Base-by-base conservation (phyloP, 257 asterid species). In the Penstemon barbatus region DNA sequence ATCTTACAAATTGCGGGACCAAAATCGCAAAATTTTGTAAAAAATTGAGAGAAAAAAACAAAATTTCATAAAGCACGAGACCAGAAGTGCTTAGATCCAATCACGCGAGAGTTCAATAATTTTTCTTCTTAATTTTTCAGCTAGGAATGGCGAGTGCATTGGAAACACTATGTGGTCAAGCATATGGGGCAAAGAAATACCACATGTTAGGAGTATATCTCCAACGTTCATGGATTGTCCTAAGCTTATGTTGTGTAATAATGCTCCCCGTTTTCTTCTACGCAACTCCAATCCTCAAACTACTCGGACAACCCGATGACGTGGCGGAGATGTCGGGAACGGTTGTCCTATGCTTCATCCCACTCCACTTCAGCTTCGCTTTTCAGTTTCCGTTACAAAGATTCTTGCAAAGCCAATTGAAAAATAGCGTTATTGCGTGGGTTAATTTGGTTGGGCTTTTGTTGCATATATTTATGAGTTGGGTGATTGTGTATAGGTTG, bases 361-460 rank as follows among this genome's bases (percentile, higher is more conserved):
- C 83, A 4, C 33, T 75, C 48, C 83, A 79, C 63, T 79, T 79
- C 65, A 68, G 80, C 73, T 79, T 79, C 11, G 80, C 83, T 0
- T 74, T 79, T 43, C 69, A 62, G 25, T 75, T 71, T 58, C 78
- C 80, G 7, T 42, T 80, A 45, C 82, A 80, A 65, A 66, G 82
- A 50, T 80, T 84, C 62, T 53, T 86, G 43, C 89, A 81, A 75
- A 64, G 89, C 61, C 96, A 86, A 79, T 67, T 84, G 55, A 89
- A 86, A 85, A 89, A 83, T 57, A 42, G 66, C 6, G 74, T 79
- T 9, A 69, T 75, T 10, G 83, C 87, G 0, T 79, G 80, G 78
- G 71, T 75, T 11, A 63, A 68, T 5, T 57, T 84, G 5, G 68
- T 41, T 25, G 89, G 84, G 8, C 77, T 89, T 4, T 11, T 72